A percentile compares a stretch with the other conserved stretches of the same genome.
Evolutionary conservation across 2,329 filamentous ascomycete genomes (phyloP).

Genomic region (Cladorrhinum sp.): DNA sequence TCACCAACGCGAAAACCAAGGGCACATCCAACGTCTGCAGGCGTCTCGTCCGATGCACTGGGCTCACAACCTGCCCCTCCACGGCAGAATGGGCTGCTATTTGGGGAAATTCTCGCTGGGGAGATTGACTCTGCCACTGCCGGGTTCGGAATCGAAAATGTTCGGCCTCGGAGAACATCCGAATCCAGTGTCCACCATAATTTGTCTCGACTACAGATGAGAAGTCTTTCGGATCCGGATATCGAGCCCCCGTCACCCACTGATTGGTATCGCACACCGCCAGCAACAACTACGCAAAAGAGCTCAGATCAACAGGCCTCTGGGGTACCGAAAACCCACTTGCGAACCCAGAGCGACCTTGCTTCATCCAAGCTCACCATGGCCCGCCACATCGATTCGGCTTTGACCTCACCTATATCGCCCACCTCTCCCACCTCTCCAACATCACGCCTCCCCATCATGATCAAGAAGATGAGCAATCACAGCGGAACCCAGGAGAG

Average conservation of each 20-base stretch:
- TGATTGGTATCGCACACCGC: conserved; percentile 58
- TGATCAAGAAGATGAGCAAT: conserved; percentile 35
- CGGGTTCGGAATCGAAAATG: conserved; percentile 59
- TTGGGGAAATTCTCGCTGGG: conserved; percentile 70
- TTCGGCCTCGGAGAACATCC: conserved; percentile 60
- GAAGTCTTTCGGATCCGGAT: conserved; percentile 55
- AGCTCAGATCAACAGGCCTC: conserved; percentile 24
- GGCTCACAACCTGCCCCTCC: conserved; percentile 33
- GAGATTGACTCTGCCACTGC: conserved; percentile 50
- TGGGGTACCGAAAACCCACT: conserved; percentile 41
- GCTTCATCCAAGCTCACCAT: conserved; percentile 30
- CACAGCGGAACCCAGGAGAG: conserved; percentile 44
- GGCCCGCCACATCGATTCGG: conserved; percentile 16
- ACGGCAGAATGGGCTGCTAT: conserved; percentile 56
- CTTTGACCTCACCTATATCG: conserved; percentile 27
- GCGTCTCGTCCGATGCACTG: conserved; percentile 28
- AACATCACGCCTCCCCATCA: conserved; percentile 39
- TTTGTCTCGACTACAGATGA: conserved; percentile 44
- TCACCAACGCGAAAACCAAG: conserved; percentile 42
- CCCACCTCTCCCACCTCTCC: conserved; percentile 25
- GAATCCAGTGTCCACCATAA: conserved; percentile 65
- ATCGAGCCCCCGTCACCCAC: conserved; percentile 62
- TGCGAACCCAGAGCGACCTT: conserved; percentile 59
- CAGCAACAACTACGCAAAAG: conserved; percentile 27
- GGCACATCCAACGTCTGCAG: conserved; percentile 38